These are phyloP conservation scores for Solanum pennellii DNA, from an alignment of 257 asterid genomes.

Conservation along the genomic window DNA sequence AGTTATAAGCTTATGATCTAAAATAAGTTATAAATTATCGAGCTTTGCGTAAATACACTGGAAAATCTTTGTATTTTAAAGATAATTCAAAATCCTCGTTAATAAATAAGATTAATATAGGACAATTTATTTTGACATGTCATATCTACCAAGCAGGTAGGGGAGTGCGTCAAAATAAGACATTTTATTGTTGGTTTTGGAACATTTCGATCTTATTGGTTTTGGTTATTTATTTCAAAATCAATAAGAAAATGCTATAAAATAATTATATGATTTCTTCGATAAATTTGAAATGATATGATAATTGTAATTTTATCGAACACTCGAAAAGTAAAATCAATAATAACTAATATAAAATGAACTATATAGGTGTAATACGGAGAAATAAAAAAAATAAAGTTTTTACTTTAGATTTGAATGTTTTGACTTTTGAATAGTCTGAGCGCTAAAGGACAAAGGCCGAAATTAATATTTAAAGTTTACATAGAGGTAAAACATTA, in stretches of 20 bases:
- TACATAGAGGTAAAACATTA: too few relatives aligned
- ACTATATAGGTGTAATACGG: too few relatives aligned
- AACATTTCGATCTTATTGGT: too few relatives aligned
- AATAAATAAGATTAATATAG: background rate
- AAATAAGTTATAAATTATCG: background rate
- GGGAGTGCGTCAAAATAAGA: background rate
- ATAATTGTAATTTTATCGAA: background rate
- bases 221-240: too few relatives aligned
- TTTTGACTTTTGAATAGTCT: too few relatives aligned
- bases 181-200: too few relatives aligned
- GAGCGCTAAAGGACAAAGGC: accelerated
- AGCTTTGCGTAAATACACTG: background rate
- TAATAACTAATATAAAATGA: too few relatives aligned
- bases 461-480: too few relatives aligned
- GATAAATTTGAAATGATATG: background rate
- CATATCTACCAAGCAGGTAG: background rate
- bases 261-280: too few relatives aligned
- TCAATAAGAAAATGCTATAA: too few relatives aligned
- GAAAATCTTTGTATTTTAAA: background rate
- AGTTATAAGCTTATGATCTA: background rate
- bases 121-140: background rate
- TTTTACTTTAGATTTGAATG: too few relatives aligned
- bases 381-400: background rate
- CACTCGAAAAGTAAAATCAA: too few relatives aligned
- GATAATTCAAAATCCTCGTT: background rate